These are phyloP conservation scores for Plasmopara viticola DNA, from an alignment of 352 stramenopile genomes.

Conservation along the genomic window DNA sequence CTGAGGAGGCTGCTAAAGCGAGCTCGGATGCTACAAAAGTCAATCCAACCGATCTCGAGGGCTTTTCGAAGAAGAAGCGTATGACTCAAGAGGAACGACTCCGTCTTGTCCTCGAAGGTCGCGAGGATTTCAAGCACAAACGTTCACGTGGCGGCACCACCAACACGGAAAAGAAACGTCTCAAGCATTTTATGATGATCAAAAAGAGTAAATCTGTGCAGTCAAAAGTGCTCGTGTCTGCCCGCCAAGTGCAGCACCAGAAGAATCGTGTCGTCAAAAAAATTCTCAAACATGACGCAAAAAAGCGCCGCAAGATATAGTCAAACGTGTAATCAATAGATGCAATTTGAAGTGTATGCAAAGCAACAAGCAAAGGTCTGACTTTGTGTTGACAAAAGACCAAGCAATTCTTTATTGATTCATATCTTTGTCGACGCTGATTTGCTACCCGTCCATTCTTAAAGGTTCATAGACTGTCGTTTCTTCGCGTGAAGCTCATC, in stretches of 20 bases:
- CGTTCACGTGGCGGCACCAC: conserved; percentile 92
- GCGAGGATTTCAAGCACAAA: conserved; percentile 90
- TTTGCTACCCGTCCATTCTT: conserved; percentile 5
- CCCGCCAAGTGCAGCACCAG: conserved; percentile 74
- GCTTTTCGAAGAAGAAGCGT: conserved; percentile 87
- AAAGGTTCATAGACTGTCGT: conserved; percentile 21
- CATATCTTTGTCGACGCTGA: conserved; percentile 4
- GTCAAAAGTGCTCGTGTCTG: conserved; percentile 81
- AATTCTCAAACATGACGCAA: conserved; percentile 82
- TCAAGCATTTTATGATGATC: conserved; percentile 98
- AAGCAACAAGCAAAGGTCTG: no score
- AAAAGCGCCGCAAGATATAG: conserved; percentile 70
- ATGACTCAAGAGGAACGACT: conserved; percentile 82
- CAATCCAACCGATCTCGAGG: conserved; percentile 69
- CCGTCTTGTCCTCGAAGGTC: conserved; percentile 79
- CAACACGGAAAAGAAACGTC: conserved; percentile 96
- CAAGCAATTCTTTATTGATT: no score
- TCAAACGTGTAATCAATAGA: background rate
- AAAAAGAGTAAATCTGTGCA: conserved; percentile 92
- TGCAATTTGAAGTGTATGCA: background rate
- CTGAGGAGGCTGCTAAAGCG: conserved; percentile 56
- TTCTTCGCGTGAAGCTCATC: conserved; percentile 40
- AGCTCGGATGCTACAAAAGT: conserved; percentile 60
- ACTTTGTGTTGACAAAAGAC: no score
- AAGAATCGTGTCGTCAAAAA: conserved; percentile 81